Conservation (phyloP, 2,329 filamentous ascomycete genomes). For the Zalaria sp. region DNA sequence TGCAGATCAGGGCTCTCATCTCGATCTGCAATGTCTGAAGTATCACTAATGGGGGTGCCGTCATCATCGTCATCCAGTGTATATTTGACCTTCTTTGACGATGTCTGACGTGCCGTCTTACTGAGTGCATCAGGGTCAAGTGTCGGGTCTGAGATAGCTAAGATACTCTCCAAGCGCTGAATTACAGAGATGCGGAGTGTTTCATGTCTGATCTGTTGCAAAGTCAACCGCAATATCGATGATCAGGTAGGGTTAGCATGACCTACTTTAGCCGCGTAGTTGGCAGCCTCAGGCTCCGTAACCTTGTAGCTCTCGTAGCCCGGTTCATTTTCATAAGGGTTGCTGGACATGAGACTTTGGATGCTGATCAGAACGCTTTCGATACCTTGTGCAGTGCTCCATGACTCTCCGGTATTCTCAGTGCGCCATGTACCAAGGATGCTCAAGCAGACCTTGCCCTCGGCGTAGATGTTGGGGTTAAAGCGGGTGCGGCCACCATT, state of each 20-base stretch:
- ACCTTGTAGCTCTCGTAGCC: slow-evolving; percentile 66
- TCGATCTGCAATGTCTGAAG: no score
- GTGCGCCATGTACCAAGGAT: slow-evolving; percentile 73
- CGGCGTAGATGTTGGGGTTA: slow-evolving; percentile 92
- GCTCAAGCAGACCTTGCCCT: slow-evolving; percentile 81
- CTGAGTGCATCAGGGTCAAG: no score
- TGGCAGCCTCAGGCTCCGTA: not conserved
- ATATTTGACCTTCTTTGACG: no score
- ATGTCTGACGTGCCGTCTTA: slow-evolving; percentile 8
- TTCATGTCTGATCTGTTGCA: slow-evolving; percentile 72
- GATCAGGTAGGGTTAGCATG: no score
- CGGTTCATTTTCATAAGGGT: slow-evolving; percentile 93
- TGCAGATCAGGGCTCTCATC: no score
- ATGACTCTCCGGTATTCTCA: slow-evolving; percentile 69
- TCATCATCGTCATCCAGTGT: no score
- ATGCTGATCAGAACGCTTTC: slow-evolving; percentile 93
- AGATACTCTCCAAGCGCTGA: slow-evolving; percentile 65
- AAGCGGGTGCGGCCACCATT: slow-evolving; percentile 81
- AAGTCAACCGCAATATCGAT: slow-evolving; percentile 2
- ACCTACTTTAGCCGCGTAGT: slow-evolving; percentile 5
- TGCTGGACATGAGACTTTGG: slow-evolving; percentile 85
- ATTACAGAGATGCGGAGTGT: slow-evolving; percentile 76
- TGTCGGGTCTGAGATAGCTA: no score
- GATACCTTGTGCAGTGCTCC: slow-evolving; percentile 89
- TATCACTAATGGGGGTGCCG: no score